Percentiles rank a stretch among this genome's conserved stretches.
Conservation (phyloP, 768 basidiomycete genomes). For the Lanmaoa rubissima region DNA sequence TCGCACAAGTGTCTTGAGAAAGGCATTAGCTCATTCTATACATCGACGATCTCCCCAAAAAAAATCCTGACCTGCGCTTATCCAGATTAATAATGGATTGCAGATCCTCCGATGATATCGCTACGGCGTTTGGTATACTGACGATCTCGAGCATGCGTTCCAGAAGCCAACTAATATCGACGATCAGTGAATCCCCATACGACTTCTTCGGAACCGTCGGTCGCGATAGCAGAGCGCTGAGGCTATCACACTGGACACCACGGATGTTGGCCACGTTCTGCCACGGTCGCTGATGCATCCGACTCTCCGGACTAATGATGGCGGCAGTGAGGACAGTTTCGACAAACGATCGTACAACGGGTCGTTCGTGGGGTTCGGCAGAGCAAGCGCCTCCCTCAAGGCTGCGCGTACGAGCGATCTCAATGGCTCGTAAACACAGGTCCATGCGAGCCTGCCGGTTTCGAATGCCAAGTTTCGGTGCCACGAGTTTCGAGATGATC, state of each 20-base stretch:
- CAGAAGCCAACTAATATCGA: conserved; percentile 81
- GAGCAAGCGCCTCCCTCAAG: conserved; percentile 39
- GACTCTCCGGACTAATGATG: conserved; percentile 72
- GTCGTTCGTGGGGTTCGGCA: conserved; percentile 47
- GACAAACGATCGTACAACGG: conserved; percentile 75
- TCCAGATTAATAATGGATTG: conserved; percentile 74
- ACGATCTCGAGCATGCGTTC: conserved; percentile 81
- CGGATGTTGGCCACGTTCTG: conserved; percentile 64
- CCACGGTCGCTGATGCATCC: conserved; percentile 79
- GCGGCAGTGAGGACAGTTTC: conserved; percentile 78
- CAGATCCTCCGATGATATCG: conserved; percentile 50
- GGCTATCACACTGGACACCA: conserved; percentile 59
- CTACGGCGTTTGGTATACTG: conserved; percentile 67
- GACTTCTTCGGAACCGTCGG: conserved; percentile 44
- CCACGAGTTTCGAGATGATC: conserved; percentile 67
- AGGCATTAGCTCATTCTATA: conserved; percentile 11
- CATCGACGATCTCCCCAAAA: not conserved
- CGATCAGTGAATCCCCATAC: conserved; percentile 53
- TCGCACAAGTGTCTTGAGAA: conserved; percentile 60
- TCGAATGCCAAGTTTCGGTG: conserved; percentile 60
- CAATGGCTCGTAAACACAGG: conserved; percentile 64
- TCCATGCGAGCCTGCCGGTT: conserved; percentile 73
- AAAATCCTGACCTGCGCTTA: conserved; percentile 63
- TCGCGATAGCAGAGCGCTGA: conserved; percentile 53
- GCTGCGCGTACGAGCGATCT: conserved; percentile 66